phyloP scores from a whole-genome alignment of 805 yeast genomes.

The Cyberlindnera saturnus region DNA sequence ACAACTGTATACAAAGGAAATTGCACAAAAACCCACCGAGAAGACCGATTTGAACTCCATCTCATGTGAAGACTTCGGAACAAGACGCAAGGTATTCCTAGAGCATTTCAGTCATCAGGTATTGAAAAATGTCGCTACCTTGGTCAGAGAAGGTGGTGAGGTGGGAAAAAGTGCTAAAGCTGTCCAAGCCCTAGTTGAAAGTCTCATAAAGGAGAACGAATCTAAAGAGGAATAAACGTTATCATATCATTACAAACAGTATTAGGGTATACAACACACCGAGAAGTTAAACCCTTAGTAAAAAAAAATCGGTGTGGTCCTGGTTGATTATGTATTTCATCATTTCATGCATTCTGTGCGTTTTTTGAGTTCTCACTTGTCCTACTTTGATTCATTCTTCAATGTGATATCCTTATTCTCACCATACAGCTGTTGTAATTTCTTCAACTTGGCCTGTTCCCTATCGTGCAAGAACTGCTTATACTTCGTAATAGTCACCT shows the following conservation, averaged over 20 bases:
- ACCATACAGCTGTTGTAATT: constrained; percentile 17
- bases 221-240: not conserved
- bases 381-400: constrained; percentile 1
- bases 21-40: constrained; percentile 18
- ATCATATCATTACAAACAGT: too few species aligned
- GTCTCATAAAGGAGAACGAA: constrained; percentile 3
- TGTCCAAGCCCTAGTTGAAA: constrained; percentile 10
- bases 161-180: constrained; percentile 46
- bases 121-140: constrained; percentile 39
- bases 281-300: too few species aligned
- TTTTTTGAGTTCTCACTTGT: not conserved
- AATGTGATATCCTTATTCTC: not conserved
- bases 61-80: constrained; percentile 55
- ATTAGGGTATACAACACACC: too few species aligned
- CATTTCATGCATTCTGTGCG: not conserved
- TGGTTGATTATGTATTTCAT: not conserved
- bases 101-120: constrained; percentile 49
- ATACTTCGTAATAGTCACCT: constrained; percentile 62
- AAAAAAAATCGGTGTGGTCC: not conserved
- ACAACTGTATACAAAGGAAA: constrained; percentile 47
- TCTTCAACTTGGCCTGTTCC: constrained; percentile 25
- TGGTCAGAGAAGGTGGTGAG: constrained; percentile 69
- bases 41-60: constrained; percentile 35
- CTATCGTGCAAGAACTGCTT: constrained; percentile 45
- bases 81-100: constrained; percentile 46